A percentile compares a stretch with the other conserved stretches of the same genome.
Evolutionary conservation across 768 basidiomycete species (phyloP).

Genomic region (Solioccasus polychromus): DNA sequence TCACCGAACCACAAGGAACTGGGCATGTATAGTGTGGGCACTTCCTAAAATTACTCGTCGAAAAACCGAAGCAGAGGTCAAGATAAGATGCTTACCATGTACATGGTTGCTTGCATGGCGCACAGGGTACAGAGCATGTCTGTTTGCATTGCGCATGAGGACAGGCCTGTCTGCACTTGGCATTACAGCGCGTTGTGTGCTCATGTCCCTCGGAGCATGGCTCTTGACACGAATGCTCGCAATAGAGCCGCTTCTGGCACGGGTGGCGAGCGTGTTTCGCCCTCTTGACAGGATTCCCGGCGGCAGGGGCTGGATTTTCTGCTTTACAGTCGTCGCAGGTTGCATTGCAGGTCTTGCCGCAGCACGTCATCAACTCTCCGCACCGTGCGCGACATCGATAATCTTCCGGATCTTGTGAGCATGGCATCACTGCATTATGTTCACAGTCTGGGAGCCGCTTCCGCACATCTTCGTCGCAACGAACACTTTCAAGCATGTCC

Average conservation of each 20-base stretch:
- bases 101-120: constrained; percentile 62
- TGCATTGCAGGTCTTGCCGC: constrained; percentile 47
- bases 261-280: constrained; percentile 41
- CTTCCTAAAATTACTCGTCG: constrained; percentile 33
- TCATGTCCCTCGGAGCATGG: constrained; percentile 49
- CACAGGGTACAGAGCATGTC: constrained; percentile 52
- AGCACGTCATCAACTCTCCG: constrained; percentile 47
- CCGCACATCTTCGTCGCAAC: constrained; percentile 41
- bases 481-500: constrained; percentile 42
- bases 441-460: constrained; percentile 53
- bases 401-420: constrained; percentile 41
- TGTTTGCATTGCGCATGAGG: constrained; percentile 47
- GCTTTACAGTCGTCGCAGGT: constrained; percentile 50
- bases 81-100: constrained; percentile 39
- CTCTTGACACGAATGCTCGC: constrained; percentile 51
- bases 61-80: neutral
- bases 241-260: constrained; percentile 52
- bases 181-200: constrained; percentile 45
- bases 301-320: constrained; percentile 1
- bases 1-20: constrained; percentile 66
- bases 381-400: constrained; percentile 44
- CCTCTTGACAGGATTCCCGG: constrained; percentile 20
- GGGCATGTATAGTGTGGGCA: constrained; percentile 57
- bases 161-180: constrained; percentile 53
- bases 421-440: constrained; percentile 46